Evolutionary conservation across 2,329 filamentous ascomycete species (phyloP).

Genomic region (Fusarium poae): DNA sequence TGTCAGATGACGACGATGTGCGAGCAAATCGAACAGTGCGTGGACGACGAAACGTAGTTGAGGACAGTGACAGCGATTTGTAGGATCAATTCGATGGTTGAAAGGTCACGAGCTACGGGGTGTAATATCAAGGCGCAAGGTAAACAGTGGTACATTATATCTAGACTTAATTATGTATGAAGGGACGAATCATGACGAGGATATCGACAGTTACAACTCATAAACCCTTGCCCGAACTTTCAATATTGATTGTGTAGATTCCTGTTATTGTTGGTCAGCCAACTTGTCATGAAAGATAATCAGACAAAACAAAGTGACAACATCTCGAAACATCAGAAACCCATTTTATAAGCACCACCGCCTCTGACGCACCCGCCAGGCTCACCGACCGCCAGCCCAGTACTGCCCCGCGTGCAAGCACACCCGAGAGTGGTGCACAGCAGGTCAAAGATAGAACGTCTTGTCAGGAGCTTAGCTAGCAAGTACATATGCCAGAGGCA

Average conservation of each 20-base stretch:
- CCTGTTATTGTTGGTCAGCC: constrained; percentile 42
- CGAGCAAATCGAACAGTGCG: constrained; percentile 41
- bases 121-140: constrained; percentile 21
- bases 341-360: constrained; percentile 61
- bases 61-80: constrained; percentile 51
- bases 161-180: constrained; percentile 38
- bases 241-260: constrained; percentile 5
- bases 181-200: constrained; percentile 26
- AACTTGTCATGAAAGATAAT: background rate
- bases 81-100: constrained; percentile 24
- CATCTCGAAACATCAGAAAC: constrained; percentile 59
- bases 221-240: background rate
- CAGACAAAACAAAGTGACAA: constrained; percentile 17
- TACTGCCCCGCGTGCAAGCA: constrained; percentile 53
- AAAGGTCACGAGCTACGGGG: background rate
- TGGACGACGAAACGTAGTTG: constrained; percentile 48
- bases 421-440: constrained; percentile 48
- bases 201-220: background rate
- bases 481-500: constrained; percentile 47
- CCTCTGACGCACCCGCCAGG: constrained; percentile 54
- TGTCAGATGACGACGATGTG: constrained; percentile 41
- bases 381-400: constrained; percentile 43
- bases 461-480: constrained; percentile 43
- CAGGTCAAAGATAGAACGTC: constrained; percentile 35
- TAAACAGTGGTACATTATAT: constrained; percentile 35